Percentiles rank a stretch among this genome's conserved stretches.
Conservation (phyloP, 306 rosid species). For the Quercus dentata region DNA sequence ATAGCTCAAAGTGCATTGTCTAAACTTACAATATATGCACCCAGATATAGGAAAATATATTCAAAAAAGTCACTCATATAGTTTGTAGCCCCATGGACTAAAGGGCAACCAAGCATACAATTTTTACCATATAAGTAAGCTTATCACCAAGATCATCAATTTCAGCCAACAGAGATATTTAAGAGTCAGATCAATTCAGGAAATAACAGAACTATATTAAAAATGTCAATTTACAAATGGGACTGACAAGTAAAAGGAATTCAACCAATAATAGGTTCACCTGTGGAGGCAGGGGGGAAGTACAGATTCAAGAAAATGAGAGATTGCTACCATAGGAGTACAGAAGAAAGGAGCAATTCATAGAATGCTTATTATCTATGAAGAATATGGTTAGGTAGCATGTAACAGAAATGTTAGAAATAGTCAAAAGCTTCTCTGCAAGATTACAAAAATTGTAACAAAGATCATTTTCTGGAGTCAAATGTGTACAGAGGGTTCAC, state of each 20-base stretch:
- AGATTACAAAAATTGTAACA: background rate
- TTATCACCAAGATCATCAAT: background rate
- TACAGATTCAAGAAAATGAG: background rate
- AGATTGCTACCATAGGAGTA: background rate
- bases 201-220: background rate
- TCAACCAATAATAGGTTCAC: background rate
- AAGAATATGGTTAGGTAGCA: background rate
- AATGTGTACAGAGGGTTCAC: background rate
- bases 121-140: background rate
- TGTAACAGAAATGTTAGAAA: background rate
- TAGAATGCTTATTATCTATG: background rate
- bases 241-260: background rate
- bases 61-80: background rate
- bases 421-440: background rate
- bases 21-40: background rate
- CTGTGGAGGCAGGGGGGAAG: background rate
- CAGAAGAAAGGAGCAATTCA: background rate
- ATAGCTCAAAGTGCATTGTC: background rate
- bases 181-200: background rate
- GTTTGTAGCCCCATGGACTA: background rate
- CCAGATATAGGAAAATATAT: background rate
- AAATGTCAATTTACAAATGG: background rate
- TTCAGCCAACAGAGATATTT: background rate
- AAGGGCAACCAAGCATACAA: background rate
- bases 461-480: background rate